These are phyloP conservation scores for Pseudogymnoascus sp. DNA, from an alignment of 2,329 filamentous ascomycete species.

Conservation along the genomic window DNA sequence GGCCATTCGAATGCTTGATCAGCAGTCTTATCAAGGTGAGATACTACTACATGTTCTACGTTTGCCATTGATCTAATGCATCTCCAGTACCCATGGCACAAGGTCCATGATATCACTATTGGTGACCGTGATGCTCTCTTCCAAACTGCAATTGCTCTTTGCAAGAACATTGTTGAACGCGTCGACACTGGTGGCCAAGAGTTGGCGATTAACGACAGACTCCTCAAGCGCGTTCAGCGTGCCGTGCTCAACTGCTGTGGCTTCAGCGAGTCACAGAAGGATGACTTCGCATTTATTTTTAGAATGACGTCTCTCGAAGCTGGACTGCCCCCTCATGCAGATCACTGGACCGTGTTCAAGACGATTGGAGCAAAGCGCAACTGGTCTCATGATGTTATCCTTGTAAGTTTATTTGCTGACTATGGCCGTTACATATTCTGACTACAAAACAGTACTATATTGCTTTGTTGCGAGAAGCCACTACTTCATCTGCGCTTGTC, in stretches of 20 bases:
- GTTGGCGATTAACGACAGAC: constrained; percentile 41
- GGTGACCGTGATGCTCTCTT: constrained; percentile 47
- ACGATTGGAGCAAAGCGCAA: constrained; percentile 42
- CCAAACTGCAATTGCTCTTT: constrained; percentile 41
- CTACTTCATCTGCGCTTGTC: constrained; percentile 34
- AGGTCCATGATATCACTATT: constrained; percentile 48
- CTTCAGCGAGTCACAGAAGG: constrained; percentile 54
- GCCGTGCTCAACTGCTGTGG: constrained; percentile 50
- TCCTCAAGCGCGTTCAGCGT: constrained; percentile 45
- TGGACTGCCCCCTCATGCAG: constrained; percentile 41
- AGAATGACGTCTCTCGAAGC: constrained; percentile 33
- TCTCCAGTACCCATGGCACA: constrained; percentile 51
- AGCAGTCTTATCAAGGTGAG: constrained; percentile 39
- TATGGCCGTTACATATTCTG: background rate
- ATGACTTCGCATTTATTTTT: constrained; percentile 43
- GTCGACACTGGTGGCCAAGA: constrained; percentile 34
- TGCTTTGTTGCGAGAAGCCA: constrained; percentile 45
- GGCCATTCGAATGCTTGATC: constrained; percentile 57
- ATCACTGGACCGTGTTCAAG: constrained; percentile 45
- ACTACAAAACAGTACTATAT: constrained; percentile 44
- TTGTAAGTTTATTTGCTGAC: constrained; percentile 35
- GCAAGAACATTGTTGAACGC: constrained; percentile 37
- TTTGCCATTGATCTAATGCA: background rate
- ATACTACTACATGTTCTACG: background rate
- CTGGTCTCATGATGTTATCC: constrained; percentile 43